Conservation (phyloP, 164 flowering plant genomes). For the Stephania japonica region DNA sequence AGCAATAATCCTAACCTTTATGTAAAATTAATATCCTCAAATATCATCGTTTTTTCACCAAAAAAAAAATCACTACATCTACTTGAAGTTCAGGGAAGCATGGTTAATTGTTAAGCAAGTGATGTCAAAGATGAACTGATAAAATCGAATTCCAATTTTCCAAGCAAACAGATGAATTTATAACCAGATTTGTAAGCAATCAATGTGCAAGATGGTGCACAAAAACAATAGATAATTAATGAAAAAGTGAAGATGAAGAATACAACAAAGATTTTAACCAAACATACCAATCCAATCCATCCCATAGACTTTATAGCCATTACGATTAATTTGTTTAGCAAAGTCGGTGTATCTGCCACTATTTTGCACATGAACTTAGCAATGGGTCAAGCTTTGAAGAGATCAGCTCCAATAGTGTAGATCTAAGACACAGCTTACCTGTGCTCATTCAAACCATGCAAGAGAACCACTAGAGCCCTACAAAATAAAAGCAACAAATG, state of each 20-base stretch:
- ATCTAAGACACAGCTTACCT: slow-evolving; percentile 39
- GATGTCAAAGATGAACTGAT: too few relatives aligned
- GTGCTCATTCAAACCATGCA: slow-evolving; percentile 96
- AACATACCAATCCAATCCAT: slow-evolving; percentile 95
- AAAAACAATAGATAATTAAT: background rate
- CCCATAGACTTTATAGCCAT: slow-evolving; percentile 79
- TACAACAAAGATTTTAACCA: background rate
- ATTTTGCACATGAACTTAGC: slow-evolving; percentile 18
- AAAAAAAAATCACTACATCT: too few relatives aligned
- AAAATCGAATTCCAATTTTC: too few relatives aligned
- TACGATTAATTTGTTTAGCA: slow-evolving; percentile 73
- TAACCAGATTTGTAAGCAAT: background rate
- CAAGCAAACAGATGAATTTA: too few relatives aligned
- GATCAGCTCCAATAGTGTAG: background rate
- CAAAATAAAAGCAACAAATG: slow-evolving; percentile 15
- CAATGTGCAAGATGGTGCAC: background rate
- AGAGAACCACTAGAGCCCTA: slow-evolving; percentile 69
- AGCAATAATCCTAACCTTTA: background rate
- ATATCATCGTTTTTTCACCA: too few relatives aligned
- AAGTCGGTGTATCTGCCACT: slow-evolving; percentile 75
- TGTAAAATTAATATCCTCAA: too few relatives aligned
- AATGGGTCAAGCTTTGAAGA: slow-evolving; percentile 6
- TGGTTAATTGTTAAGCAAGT: too few relatives aligned
- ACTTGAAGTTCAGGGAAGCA: background rate
- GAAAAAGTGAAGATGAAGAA: background rate